Evolutionary conservation across 768 basidiomycete genomes (phyloP).

Genomic region (Boletus patriciae): DNA sequence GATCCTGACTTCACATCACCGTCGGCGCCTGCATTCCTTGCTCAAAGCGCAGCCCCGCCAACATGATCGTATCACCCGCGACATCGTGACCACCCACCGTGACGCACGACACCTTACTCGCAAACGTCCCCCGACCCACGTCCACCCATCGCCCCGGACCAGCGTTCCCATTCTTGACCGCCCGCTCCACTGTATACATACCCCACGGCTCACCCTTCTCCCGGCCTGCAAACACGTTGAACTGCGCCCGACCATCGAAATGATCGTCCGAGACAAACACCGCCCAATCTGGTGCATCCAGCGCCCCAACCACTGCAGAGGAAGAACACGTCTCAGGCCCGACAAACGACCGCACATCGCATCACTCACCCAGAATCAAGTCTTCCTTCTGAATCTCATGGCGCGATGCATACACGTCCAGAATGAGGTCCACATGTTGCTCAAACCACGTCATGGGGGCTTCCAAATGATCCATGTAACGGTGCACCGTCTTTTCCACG

Average conservation of each 20-base stretch:
- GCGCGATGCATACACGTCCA: slow-evolving; percentile 48
- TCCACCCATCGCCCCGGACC: slow-evolving; percentile 54
- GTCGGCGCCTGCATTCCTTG: slow-evolving; percentile 61
- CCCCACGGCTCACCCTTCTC: slow-evolving; percentile 69
- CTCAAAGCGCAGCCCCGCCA: slow-evolving; percentile 67
- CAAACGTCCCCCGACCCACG: slow-evolving; percentile 36
- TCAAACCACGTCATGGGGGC: slow-evolving; percentile 75
- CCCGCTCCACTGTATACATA: slow-evolving; percentile 59
- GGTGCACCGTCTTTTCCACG: slow-evolving; percentile 68
- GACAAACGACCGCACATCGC: not conserved
- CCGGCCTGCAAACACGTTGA: slow-evolving; percentile 61
- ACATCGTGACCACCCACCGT: slow-evolving; percentile 29
- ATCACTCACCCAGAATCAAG: slow-evolving; percentile 44
- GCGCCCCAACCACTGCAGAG: slow-evolving; percentile 59
- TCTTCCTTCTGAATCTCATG: slow-evolving; percentile 60
- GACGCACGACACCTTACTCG: slow-evolving; percentile 52
- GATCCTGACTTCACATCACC: slow-evolving; percentile 32
- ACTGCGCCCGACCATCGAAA: slow-evolving; percentile 62
- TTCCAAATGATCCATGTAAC: slow-evolving; percentile 60
- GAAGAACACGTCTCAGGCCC: not conserved
- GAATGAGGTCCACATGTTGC: slow-evolving; percentile 61
- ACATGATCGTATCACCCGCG: slow-evolving; percentile 52
- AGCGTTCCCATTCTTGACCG: slow-evolving; percentile 38
- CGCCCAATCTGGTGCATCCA: slow-evolving; percentile 70
- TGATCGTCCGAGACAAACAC: slow-evolving; percentile 74